Evolutionary conservation across 1,139 yeast genomes (phyloP).

Genomic region (Magnusiomyces starmeri): DNA sequence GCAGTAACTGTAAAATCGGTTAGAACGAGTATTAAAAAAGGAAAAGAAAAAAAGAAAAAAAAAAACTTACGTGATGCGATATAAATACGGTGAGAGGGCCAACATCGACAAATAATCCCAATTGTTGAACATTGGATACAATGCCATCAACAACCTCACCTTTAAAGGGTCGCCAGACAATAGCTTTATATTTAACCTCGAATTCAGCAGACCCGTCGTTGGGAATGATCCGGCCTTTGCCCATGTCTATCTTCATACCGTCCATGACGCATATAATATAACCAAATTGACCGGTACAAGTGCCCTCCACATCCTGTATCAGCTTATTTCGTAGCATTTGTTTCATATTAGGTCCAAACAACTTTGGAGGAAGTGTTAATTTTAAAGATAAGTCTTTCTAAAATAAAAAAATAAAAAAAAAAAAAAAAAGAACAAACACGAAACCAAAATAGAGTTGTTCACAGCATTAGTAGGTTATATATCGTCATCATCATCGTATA

Average conservation of each 20-base stretch:
- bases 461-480: too few species aligned
- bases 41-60: neutral
- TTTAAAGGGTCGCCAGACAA: slow-evolving; percentile 96
- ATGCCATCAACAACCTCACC: slow-evolving; percentile 98
- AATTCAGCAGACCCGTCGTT: slow-evolving; percentile 93
- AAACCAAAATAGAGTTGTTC: too few species aligned
- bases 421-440: too few species aligned
- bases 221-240: slow-evolving; percentile 87
- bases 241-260: slow-evolving; percentile 90
- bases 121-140: slow-evolving; percentile 86
- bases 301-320: slow-evolving; percentile 94
- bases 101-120: slow-evolving; percentile 97
- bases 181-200: slow-evolving; percentile 92
- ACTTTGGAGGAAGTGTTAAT: slow-evolving; percentile 92
- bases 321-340: slow-evolving; percentile 83
- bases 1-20: slow-evolving; percentile 47
- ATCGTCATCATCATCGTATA: too few species aligned
- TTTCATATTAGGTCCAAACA: slow-evolving; percentile 96
- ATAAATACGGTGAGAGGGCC: slow-evolving; percentile 95
- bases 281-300: slow-evolving; percentile 98
- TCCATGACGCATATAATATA: slow-evolving; percentile 94
- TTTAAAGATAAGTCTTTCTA: slow-evolving; percentile 81
- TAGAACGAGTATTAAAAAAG: neutral
- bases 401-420: neutral
- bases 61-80: slow-evolving; percentile 58